A percentile compares a stretch with the other conserved stretches of the same genome.
Conservation (phyloP, 225 moss, liverwort and hornwort genomes). For the Lunularia cruciata region DNA sequence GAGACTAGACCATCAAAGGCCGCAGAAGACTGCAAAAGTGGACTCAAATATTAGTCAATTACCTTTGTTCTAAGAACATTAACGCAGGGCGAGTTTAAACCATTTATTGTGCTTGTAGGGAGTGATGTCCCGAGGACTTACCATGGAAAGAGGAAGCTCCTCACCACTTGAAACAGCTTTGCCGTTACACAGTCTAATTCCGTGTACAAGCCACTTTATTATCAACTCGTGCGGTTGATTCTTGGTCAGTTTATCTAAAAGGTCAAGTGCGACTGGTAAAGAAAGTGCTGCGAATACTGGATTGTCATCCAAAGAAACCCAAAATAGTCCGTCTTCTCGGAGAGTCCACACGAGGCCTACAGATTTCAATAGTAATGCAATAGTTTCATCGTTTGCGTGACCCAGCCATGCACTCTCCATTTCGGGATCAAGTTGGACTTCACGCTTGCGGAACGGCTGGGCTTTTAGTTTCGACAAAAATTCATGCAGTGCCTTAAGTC, state of each 20-base stretch:
- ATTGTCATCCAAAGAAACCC: constrained; percentile 43
- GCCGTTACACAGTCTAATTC: constrained; percentile 50
- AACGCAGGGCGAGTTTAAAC: background rate
- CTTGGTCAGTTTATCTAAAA: constrained; percentile 48
- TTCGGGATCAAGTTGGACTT: constrained; percentile 40
- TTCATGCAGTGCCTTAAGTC: constrained; percentile 33
- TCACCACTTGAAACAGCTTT: constrained; percentile 55
- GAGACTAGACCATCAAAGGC: constrained; percentile 63
- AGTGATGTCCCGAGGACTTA: constrained; percentile 9
- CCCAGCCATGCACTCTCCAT: constrained; percentile 50
- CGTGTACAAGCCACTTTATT: constrained; percentile 36
- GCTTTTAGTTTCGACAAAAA: constrained; percentile 48
- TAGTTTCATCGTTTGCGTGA: constrained; percentile 45
- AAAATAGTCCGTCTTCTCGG: constrained; percentile 43
- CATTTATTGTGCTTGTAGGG: background rate
- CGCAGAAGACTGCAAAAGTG: constrained; percentile 43
- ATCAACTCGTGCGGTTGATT: constrained; percentile 36
- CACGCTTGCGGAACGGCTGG: constrained; percentile 55
- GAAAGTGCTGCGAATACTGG: constrained; percentile 48
- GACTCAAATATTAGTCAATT: background rate
- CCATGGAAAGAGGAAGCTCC: constrained; percentile 44
- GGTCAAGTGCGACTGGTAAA: constrained; percentile 58
- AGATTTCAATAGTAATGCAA: constrained; percentile 46
- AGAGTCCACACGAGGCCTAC: constrained; percentile 44
- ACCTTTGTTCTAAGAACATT: too few species aligned